These are phyloP conservation scores for Leccinum solheimii DNA, from an alignment of 1,284 basidiomycete genomes.

Conservation along the genomic window DNA sequence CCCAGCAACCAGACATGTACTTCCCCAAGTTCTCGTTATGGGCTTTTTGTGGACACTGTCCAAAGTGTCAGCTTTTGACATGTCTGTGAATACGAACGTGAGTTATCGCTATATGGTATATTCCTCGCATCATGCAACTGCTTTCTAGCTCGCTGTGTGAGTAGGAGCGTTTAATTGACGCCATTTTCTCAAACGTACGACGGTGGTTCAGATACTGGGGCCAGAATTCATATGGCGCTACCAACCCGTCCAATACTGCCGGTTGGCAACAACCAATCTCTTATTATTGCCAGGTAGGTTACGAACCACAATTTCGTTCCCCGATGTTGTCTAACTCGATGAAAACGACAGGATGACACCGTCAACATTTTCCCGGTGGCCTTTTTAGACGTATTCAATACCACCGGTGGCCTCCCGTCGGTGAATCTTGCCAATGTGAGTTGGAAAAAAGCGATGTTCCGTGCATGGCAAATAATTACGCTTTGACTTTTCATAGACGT, in stretches of 20 bases:
- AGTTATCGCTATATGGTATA: constrained; percentile 6
- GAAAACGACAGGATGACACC: constrained; percentile 11
- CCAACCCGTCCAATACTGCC: constrained; percentile 23
- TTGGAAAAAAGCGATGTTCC: background rate
- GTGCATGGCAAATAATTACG: background rate
- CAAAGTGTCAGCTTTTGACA: constrained; percentile 16
- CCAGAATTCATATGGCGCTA: constrained; percentile 36
- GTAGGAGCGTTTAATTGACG: background rate
- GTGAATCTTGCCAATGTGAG: constrained; percentile 62
- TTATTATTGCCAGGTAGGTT: constrained; percentile 27
- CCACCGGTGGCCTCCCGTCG: constrained; percentile 55
- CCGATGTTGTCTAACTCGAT: background rate
- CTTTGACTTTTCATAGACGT: constrained; percentile 25
- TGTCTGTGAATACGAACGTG: constrained; percentile 30
- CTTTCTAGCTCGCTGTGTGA: constrained; percentile 27
- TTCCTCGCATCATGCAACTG: constrained; percentile 1
- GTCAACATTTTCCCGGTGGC: constrained; percentile 52
- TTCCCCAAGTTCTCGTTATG: background rate
- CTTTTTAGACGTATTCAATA: constrained; percentile 59
- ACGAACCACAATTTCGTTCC: background rate
- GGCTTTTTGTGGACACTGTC: constrained; percentile 5
- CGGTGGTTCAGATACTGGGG: constrained; percentile 32
- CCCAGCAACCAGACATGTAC: background rate
- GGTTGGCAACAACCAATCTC: constrained; percentile 33
- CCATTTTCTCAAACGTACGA: background rate